Percentiles rank a stretch among this genome's conserved stretches.
Evolutionary conservation across 2,329 filamentous ascomycete genomes (phyloP).

Genomic region (Beauveria medogensis): DNA sequence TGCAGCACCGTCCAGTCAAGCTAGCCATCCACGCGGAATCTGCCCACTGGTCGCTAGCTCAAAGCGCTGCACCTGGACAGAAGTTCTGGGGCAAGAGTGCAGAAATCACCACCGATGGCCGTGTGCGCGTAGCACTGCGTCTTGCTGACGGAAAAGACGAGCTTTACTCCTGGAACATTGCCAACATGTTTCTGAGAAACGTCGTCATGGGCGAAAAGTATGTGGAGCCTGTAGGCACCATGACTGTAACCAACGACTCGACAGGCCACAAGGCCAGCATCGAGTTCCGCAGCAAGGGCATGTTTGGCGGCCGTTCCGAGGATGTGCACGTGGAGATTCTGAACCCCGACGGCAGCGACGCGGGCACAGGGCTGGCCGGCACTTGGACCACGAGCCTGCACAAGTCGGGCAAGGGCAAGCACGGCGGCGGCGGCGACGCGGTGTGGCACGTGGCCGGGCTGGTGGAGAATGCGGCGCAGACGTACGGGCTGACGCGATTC

Average conservation of each 20-base stretch:
- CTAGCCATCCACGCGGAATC: slow-evolving; percentile 91
- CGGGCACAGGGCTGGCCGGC: slow-evolving; percentile 62
- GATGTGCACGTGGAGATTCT: slow-evolving; percentile 74
- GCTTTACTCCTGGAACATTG: slow-evolving; percentile 78
- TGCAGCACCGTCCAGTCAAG: slow-evolving; percentile 84
- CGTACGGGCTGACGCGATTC: slow-evolving; percentile 84
- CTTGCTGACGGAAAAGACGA: slow-evolving; percentile 62
- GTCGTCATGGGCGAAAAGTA: slow-evolving; percentile 98
- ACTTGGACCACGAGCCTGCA: slow-evolving; percentile 77
- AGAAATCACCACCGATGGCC: slow-evolving; percentile 88
- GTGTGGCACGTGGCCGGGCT: slow-evolving; percentile 75
- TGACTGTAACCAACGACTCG: slow-evolving; percentile 78
- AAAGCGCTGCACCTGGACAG: slow-evolving; percentile 80
- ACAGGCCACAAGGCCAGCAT: slow-evolving; percentile 76
- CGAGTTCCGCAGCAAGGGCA: slow-evolving; percentile 89
- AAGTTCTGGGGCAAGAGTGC: slow-evolving; percentile 99
- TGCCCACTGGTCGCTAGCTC: slow-evolving; percentile 74
- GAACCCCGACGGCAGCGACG: slow-evolving; percentile 55
- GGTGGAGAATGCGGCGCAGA: slow-evolving; percentile 68
- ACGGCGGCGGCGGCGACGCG: slow-evolving; percentile 45
- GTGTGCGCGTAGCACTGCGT: slow-evolving; percentile 67
- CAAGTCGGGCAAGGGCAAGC: slow-evolving; percentile 53
- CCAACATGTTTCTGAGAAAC: slow-evolving; percentile 87
- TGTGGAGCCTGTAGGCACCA: slow-evolving; percentile 84
- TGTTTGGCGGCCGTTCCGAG: slow-evolving; percentile 93